Evolutionary conservation across 306 rosid species (phyloP).

Genomic region (Hippophae tibetana): DNA sequence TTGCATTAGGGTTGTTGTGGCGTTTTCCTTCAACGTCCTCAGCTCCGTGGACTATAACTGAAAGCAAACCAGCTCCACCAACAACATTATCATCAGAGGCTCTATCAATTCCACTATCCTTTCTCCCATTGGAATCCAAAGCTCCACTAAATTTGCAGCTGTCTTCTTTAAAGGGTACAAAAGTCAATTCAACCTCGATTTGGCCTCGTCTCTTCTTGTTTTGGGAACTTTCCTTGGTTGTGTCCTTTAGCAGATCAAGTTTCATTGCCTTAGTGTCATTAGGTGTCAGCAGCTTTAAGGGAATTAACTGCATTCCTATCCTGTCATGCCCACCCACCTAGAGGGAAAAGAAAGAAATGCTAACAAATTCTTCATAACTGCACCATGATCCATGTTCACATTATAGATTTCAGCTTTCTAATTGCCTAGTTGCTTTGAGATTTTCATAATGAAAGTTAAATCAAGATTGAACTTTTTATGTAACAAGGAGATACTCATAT

Average conservation of each 20-base stretch:
- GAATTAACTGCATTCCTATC: constrained; percentile 70
- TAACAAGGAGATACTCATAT: too few species aligned
- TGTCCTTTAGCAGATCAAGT: constrained; percentile 69
- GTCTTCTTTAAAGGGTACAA: constrained; percentile 80
- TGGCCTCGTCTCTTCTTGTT: constrained; percentile 57
- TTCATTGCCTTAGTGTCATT: constrained; percentile 47
- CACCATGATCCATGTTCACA: too few species aligned
- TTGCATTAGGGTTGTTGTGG: constrained; percentile 76
- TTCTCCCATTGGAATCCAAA: constrained; percentile 20
- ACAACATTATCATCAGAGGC: constrained; percentile 38
- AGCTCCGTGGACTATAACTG: constrained; percentile 59
- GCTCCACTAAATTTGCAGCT: constrained; percentile 31
- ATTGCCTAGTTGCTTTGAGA: too few species aligned
- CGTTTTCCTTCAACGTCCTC: constrained; percentile 73
- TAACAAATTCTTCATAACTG: not conserved
- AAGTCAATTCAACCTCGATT: constrained; percentile 57
- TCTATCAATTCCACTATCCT: constrained; percentile 31
- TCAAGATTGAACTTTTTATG: too few species aligned
- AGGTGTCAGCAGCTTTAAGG: constrained; percentile 57
- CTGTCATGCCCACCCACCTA: constrained; percentile 83
- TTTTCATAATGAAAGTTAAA: too few species aligned
- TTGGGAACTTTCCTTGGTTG: constrained; percentile 29
- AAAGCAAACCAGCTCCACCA: constrained; percentile 72
- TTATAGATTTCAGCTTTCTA: too few species aligned
- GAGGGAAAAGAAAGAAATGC: constrained; percentile 8